Base-by-base conservation (phyloP, 352 stramenopile species). In the Globisporangium irregulare region DNA sequence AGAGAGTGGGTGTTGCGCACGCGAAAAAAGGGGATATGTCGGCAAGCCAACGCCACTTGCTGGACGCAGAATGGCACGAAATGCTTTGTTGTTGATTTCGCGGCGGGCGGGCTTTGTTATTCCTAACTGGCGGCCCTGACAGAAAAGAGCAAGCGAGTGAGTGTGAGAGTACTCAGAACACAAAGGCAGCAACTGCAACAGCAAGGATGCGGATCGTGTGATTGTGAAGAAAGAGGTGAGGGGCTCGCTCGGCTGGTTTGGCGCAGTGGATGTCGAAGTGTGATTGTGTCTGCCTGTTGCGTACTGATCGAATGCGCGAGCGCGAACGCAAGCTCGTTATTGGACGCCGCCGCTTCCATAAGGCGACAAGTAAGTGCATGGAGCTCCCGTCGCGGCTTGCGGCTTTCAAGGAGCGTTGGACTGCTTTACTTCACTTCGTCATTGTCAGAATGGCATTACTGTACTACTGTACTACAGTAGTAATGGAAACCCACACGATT, bases 21-120 rank as follows among this genome's bases (percentile, higher is more conserved):
- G 54, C 54, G 54, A 59, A 59, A 59, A 59, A 59, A 59, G 54
- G 54, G 22, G 54, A 7, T 38, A 59, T 55, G 48, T 18, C 54
- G 24, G 25, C 27, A 58, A 36, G 14, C 9, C 5, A 24, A 38
- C 53, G 14, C 24, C 53, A 36, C 51, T 3, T 9, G 18, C 53
- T 58, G 54, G 54, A 59, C 54, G 25, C 54, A 38, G 36, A 43
- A 43, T 43, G 36, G 36, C 36, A 15, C 36, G 36, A 43, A 43
- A 43, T 43, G 25, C 50, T 57, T 27, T 57, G 10, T 50, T 18
- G 36, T 50, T 50, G 41, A 50, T 50, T 50, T 55, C 48, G 48
- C 48, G 20, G 48, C 48, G 6, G 20, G 46, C 20, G 22, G 32
- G 32, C 32, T 36, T 36, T 36, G 32, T 10, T 24, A 55, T 5